Base-by-base conservation (phyloP, 345 rosid genomes). In the Aquilaria yunnanensis region DNA sequence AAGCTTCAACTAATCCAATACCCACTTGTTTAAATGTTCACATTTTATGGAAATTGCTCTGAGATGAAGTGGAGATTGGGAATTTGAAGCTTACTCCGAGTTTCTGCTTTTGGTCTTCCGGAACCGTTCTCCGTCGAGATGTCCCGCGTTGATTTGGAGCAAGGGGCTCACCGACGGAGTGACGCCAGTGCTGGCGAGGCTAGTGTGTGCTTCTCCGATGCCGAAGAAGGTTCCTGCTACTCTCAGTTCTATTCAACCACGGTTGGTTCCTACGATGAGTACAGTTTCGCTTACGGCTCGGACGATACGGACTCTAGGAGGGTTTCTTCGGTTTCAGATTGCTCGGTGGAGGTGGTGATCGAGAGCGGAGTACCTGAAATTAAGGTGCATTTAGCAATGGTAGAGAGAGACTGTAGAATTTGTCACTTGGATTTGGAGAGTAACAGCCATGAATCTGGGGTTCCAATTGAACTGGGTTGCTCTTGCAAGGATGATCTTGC, bases 401-500 rank as follows among this genome's bases (percentile, higher is more conserved):
- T 53, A 53, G 85, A 82, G 70, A 80, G 71, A 75, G 90, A 81
- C 54, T 94, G 99, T 60, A 75, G 99, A 69, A 94, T 94, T 73
- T 94, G 99, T 61, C 99, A 94, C 65, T 70, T 94, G 75, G 95
- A 87, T 31, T 71, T 90, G 73, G 91, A 85, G 73, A 88, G 85
- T 41, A 83, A 78, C 54, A 68, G 84, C 47, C 79, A 59, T 62
- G 94, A 87, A 68, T 79, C 83, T 3, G 96, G 96, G 9, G 70
- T 70, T 48, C 84, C 80, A 50, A 82, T 94, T 45, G 83, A 85
- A 66, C 66, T 94, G 68, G 99, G 99, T 12, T 94, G 99, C 64
- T 90, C 91, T 46, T 94, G 97, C 72, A 94, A 90, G 67, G 80
- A 75, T n/a, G 99, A 94, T 83, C 75, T 94, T 63, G 97, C 95